Evolutionary conservation across 345 rosid species (phyloP).

Genomic region (Gossypium sturtianum): DNA sequence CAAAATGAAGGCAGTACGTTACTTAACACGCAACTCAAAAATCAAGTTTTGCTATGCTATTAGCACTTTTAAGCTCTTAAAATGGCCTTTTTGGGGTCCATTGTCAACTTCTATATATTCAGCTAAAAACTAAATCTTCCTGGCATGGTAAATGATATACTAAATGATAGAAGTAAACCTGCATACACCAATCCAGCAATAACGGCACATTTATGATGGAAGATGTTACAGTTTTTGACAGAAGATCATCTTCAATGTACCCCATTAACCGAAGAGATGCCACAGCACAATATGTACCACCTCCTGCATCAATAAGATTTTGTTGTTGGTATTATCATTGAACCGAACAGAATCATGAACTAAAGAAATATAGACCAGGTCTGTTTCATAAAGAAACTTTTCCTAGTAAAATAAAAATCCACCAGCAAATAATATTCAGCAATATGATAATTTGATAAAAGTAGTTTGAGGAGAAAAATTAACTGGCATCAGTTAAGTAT

Average conservation of each 20-base stretch:
- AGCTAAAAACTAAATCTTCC: constrained; percentile 4
- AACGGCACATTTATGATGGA: constrained; percentile 42
- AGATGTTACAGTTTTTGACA: constrained; percentile 34
- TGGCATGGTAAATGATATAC: not conserved
- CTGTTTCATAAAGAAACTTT: not conserved
- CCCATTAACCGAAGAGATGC: constrained; percentile 89
- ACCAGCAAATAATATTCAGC: not conserved
- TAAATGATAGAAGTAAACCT: constrained; percentile 34
- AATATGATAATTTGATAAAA: not conserved
- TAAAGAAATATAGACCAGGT: not conserved
- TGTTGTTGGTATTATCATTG: constrained; percentile 28
- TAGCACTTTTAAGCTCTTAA: not conserved
- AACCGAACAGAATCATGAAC: not conserved
- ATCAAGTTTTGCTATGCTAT: not conserved
- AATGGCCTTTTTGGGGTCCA: not conserved
- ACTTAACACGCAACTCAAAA: not conserved
- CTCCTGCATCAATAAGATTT: constrained; percentile 72
- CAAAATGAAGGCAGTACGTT: not conserved
- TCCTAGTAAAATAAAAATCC: not conserved
- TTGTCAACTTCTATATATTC: not conserved
- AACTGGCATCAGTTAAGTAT: not conserved
- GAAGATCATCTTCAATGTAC: constrained; percentile 55
- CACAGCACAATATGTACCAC: constrained; percentile 88
- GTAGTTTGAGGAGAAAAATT: not conserved
- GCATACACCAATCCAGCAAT: constrained; percentile 71